A percentile compares a stretch with the other conserved stretches of the same genome.
Conservation (phyloP, 169 alveolate species). For the Toxoplasma gondii region DNA sequence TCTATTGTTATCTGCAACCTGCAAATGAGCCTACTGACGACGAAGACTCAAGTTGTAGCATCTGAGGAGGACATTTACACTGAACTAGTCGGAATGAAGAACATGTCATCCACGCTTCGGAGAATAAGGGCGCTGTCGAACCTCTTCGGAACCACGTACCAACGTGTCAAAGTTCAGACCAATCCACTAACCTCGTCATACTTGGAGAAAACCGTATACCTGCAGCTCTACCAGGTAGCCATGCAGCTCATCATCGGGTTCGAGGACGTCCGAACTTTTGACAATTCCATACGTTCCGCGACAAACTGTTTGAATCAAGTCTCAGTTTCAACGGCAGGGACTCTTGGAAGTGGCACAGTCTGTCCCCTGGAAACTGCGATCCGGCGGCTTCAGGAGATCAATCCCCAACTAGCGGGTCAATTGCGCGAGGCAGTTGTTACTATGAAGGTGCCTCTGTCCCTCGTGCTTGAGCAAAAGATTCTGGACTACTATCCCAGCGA, state of each 20-base stretch:
- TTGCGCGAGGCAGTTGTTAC: constrained; percentile 26
- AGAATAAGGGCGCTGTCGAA: constrained; percentile 29
- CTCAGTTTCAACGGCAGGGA: neutral
- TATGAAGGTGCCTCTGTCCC: constrained; percentile 38
- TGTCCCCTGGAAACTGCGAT: constrained; percentile 16
- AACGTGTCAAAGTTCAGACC: neutral
- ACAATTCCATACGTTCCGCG: constrained; percentile 33
- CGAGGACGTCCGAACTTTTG: constrained; percentile 32
- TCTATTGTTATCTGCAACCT: neutral
- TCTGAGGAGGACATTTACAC: constrained; percentile 49
- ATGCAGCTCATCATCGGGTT: constrained; percentile 29
- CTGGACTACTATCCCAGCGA: constrained; percentile 41
- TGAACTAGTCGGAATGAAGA: constrained; percentile 36
- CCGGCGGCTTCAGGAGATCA: neutral
- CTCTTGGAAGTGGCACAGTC: neutral
- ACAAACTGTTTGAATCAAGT: constrained; percentile 17
- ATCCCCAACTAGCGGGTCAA: neutral
- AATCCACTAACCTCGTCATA: constrained; percentile 18
- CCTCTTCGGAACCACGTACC: constrained; percentile 20
- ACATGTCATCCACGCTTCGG: constrained; percentile 30
- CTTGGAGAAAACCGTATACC: neutral
- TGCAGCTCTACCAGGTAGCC: constrained; percentile 17
- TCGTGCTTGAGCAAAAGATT: constrained; percentile 10
- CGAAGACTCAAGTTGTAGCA: constrained; percentile 14
- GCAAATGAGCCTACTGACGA: neutral